Conservation (phyloP, 495 filamentous ascomycete species). For the Barbatosphaeria neglecta region DNA sequence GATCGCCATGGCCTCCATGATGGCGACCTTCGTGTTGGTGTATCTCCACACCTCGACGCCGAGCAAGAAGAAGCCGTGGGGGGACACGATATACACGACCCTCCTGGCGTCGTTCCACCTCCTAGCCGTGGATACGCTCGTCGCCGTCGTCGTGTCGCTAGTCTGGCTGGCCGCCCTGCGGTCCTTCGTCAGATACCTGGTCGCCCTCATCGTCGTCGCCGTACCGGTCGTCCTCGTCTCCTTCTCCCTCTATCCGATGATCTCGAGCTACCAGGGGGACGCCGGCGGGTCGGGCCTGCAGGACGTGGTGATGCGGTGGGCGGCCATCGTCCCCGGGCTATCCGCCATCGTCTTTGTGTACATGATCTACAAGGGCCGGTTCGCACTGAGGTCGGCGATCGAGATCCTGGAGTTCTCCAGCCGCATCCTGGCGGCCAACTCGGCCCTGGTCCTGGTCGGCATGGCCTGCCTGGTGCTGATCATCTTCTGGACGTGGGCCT, state of each 20-base stretch:
- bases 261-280: constrained; percentile 72
- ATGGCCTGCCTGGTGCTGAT: constrained; percentile 64
- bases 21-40: constrained; percentile 78
- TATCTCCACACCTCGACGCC: constrained; percentile 75
- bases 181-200: constrained; percentile 70
- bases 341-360: constrained; percentile 72
- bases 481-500: constrained; percentile 85
- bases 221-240: constrained; percentile 78
- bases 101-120: constrained; percentile 79
- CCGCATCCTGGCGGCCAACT: constrained; percentile 74
- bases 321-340: constrained; percentile 62
- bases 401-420: constrained; percentile 84
- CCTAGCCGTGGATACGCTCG: constrained; percentile 77
- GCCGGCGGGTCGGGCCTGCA: constrained; percentile 63
- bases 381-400: constrained; percentile 66
- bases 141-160: constrained; percentile 77
- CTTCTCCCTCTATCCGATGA: constrained; percentile 82
- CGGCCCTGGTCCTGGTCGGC: constrained; percentile 71
- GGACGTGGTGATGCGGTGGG: constrained; percentile 82
- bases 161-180: constrained; percentile 83
- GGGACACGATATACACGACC: constrained; percentile 89
- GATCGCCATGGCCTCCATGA: constrained; percentile 68
- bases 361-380: constrained; percentile 65
- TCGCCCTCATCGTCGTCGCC: constrained; percentile 64
- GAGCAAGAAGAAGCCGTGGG: constrained; percentile 41